phyloP scores from a whole-genome alignment of 495 filamentous ascomycete genomes.

The Symbiotaphrina buchneri region DNA sequence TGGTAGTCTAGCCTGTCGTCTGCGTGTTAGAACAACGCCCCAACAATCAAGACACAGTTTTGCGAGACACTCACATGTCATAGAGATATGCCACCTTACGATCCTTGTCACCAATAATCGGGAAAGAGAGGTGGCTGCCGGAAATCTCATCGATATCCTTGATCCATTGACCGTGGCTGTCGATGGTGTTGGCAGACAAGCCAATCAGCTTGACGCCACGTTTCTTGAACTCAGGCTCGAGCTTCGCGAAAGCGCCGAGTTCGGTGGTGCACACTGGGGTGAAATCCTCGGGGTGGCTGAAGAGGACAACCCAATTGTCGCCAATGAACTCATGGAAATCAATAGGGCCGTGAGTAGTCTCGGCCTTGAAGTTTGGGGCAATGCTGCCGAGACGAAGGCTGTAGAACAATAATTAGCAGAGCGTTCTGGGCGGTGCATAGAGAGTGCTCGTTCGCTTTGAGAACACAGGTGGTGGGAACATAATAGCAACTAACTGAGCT shows the following conservation, averaged over 20 bases:
- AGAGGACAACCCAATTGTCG: conserved; percentile 83
- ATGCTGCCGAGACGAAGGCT: conserved; percentile 65
- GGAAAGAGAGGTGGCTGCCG: conserved; percentile 62
- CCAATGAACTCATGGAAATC: conserved; percentile 96
- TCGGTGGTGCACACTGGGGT: conserved; percentile 91
- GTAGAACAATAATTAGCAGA: too few relatives aligned
- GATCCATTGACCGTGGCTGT: conserved; percentile 52
- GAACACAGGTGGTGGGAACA: too few relatives aligned
- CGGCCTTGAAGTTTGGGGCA: conserved; percentile 86
- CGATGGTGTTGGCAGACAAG: conserved; percentile 61
- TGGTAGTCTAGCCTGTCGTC: conserved; percentile 55
- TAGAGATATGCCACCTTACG: conserved; percentile 78
- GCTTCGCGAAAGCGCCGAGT: conserved; percentile 89
- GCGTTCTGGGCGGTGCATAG: too few relatives aligned
- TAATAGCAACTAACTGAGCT: too few relatives aligned
- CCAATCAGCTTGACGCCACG: conserved; percentile 92
- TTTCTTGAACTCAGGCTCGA: conserved; percentile 89
- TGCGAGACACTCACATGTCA: conserved; percentile 51
- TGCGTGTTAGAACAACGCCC: not conserved
- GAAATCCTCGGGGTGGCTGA: conserved; percentile 76
- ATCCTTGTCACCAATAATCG: conserved; percentile 94
- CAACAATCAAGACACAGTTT: not conserved
- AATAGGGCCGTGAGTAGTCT: conserved; percentile 78
- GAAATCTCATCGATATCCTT: conserved; percentile 91
- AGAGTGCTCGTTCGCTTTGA: too few relatives aligned